Evolutionary conservation across 164 flowering plant genomes (phyloP), one percentile per base, ranked within the genome.

Genomic region (Aristolochia fimbriata): DNA sequence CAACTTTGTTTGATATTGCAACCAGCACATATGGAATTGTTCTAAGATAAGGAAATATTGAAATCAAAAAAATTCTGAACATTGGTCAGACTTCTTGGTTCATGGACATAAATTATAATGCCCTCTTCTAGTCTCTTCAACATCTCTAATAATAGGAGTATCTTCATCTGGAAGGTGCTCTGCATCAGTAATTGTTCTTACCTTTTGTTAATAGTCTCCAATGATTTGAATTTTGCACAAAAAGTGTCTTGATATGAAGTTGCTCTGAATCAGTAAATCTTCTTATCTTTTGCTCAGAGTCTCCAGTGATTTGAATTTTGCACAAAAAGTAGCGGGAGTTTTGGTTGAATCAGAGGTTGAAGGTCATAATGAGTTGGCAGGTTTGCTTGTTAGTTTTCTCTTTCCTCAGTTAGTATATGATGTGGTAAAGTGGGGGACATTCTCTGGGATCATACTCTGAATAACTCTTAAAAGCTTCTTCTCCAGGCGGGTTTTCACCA

Each of bases 401-500:
- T 52, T 20, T 23, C 53, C 31, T 31, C 19, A 64, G 12, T 65
- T 16, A 47, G 25, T 51, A 45, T 55, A 24, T 21, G 47, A 17
- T 31, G 52, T 47, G 23, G 19, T 21, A 19, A 8, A 37, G 17
- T 19, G 13, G 14, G 25, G 24, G 9, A 23, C 31, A 52, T 52
- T 9, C 27, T 22, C 12, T 52, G 15, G 7, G 31, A 52, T 22
- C 43, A 37, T 37, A 10, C 43, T 6, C 43, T 41, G 51, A 66
- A 15, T 51, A 37, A 47, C n/a, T 43, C 20, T 12, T 19, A 30
- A 52, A 53, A 19, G 58, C 25, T 53, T 41, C 30, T 31, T 20
- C 31, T 24, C 47, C 76, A 71, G 70, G 72, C 87, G 96, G 91
- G 55, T 82, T 85, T 63, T 93, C 99, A 71, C 97, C 97, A 15